Evolutionary conservation across 352 stramenopile species (phyloP).

Genomic region (Globisporangium mamillatum): DNA sequence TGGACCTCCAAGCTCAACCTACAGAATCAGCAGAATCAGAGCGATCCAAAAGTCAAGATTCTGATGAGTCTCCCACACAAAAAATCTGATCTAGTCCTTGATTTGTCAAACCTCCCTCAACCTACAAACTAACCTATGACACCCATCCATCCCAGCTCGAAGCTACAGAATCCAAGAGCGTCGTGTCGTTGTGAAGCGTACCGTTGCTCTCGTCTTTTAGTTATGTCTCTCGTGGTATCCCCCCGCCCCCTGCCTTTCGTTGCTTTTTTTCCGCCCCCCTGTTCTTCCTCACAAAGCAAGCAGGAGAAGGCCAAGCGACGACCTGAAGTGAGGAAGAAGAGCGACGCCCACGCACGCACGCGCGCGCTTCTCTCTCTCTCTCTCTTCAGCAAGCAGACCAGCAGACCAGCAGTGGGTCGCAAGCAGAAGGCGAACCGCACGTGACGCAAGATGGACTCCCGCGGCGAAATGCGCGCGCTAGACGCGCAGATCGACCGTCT

Average conservation of each 20-base stretch:
- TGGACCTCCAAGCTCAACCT: too few relatives aligned
- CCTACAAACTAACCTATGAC: too few relatives aligned
- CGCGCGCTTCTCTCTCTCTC: neutral
- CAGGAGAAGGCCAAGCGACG: neutral
- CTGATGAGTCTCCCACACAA: too few relatives aligned
- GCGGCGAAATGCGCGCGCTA: conserved; percentile 83
- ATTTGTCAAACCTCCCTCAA: too few relatives aligned
- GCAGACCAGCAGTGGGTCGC: neutral
- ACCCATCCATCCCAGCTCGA: too few relatives aligned
- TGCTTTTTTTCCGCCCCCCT: neutral
- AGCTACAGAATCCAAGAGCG: too few relatives aligned
- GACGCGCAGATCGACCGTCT: conserved; percentile 84
- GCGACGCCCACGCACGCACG: neutral
- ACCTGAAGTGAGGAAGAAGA: neutral
- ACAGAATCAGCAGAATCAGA: too few relatives aligned
- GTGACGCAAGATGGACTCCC: conserved; percentile 51
- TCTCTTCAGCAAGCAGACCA: neutral
- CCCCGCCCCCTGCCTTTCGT: neutral
- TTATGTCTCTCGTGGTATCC: too few relatives aligned
- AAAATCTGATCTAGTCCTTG: too few relatives aligned
- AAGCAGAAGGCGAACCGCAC: neutral
- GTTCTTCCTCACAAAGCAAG: neutral
- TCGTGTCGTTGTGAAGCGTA: too few relatives aligned
- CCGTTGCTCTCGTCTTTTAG: too few relatives aligned
- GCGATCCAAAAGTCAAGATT: too few relatives aligned